Percentiles rank a stretch among this genome's conserved stretches.
Conservation (phyloP, 768 basidiomycete genomes). For the Termitomyces heimii region DNA sequence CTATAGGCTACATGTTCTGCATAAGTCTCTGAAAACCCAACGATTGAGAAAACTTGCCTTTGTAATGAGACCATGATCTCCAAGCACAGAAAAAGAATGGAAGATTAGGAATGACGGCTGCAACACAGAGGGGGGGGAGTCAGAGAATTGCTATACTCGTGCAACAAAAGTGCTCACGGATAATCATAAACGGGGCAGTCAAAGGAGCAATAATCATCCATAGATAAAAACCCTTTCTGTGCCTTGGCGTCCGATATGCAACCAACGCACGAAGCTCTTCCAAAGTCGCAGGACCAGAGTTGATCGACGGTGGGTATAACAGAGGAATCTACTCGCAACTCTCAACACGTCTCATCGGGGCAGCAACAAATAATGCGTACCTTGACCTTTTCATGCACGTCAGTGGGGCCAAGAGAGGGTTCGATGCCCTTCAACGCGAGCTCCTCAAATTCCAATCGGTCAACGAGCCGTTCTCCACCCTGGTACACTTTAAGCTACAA, state of each 20-base stretch:
- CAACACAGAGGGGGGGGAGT: not conserved
- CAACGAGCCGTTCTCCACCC: conserved; percentile 61
- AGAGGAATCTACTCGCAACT: conserved; percentile 50
- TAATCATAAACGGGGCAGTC: conserved; percentile 69
- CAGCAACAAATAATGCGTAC: not conserved
- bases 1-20: conserved; percentile 49
- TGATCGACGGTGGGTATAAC: conserved; percentile 47
- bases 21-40: not conserved
- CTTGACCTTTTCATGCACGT: conserved; percentile 8
- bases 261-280: conserved; percentile 47
- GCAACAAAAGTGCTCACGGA: conserved; percentile 46
- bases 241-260: conserved; percentile 50
- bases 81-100: conserved; percentile 84
- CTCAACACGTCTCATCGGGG: not conserved
- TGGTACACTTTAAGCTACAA: conserved; percentile 52
- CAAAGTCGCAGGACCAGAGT: conserved; percentile 27
- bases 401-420: conserved; percentile 59
- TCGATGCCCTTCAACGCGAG: conserved; percentile 68
- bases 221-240: conserved; percentile 57
- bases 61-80: conserved; percentile 83
- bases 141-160: not conserved
- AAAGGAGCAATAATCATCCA: conserved; percentile 68
- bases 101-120: conserved; percentile 77
- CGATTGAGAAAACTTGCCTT: conserved; percentile 36
- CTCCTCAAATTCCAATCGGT: conserved; percentile 78